Percentiles rank a stretch among this genome's conserved stretches.
These are phyloP conservation scores for Calonectria naviculata DNA, from an alignment of 2,329 filamentous ascomycete species.

Conservation along the genomic window DNA sequence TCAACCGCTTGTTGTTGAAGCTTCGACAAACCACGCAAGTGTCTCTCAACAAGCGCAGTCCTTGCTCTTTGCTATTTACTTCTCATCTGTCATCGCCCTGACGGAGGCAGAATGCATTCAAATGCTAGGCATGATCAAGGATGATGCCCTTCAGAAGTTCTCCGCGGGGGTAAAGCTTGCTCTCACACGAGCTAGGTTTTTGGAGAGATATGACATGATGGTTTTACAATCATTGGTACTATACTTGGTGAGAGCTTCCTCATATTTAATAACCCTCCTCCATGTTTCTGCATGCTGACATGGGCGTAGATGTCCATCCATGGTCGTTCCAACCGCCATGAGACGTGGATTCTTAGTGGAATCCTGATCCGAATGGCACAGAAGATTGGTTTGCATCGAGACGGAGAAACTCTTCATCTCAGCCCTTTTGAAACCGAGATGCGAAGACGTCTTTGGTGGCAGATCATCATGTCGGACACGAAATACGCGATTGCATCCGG, in stretches of 20 bases:
- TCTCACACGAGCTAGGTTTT: neutral
- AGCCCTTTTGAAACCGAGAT: constrained; percentile 18
- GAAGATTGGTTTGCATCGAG: constrained; percentile 14
- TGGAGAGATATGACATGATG: constrained; percentile 17
- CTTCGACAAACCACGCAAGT: constrained; percentile 10
- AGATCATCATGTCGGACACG: constrained; percentile 20
- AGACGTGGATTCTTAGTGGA: constrained; percentile 19
- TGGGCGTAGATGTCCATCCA: neutral
- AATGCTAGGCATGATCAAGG: constrained; percentile 7
- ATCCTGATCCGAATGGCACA: constrained; percentile 19
- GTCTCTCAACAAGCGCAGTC: constrained; percentile 7
- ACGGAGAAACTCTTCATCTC: constrained; percentile 9
- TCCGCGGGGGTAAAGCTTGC: constrained; percentile 3
- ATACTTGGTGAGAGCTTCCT: neutral
- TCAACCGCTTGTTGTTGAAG: constrained; percentile 14
- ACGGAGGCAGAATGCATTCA: constrained; percentile 3
- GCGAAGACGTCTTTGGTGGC: constrained; percentile 20
- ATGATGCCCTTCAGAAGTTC: constrained; percentile 8
- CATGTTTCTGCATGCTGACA: neutral
- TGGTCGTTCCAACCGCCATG: constrained; percentile 12
- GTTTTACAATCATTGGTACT: constrained; percentile 15
- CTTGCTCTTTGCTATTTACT: constrained; percentile 17
- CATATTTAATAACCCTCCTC: neutral
- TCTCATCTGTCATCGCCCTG: neutral
- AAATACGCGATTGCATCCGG: constrained; percentile 20